Percentiles rank a stretch among this genome's conserved stretches.
phyloP scores from a whole-genome alignment of 108 stramenopile genomes.

The Cyclotella baltica region DNA sequence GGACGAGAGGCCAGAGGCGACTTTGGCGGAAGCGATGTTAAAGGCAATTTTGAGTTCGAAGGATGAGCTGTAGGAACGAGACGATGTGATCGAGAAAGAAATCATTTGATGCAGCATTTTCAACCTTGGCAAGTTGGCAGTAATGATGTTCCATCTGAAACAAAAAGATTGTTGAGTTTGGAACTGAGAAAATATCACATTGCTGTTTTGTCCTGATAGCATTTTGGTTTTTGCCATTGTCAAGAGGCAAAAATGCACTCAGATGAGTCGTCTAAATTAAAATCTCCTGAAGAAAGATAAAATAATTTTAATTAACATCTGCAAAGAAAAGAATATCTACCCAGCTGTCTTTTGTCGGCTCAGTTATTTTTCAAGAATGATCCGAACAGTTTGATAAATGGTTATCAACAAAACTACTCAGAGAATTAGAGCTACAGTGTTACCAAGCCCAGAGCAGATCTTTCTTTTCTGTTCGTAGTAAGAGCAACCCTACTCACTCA shows the following conservation, averaged over 20 bases:
- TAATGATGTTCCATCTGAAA: conserved; percentile 46
- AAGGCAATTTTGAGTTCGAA: conserved; percentile 45
- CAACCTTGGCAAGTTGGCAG: conserved; percentile 15
- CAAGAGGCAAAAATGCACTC: neutral
- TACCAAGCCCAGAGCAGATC: too few relatives aligned
- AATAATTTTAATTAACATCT: too few relatives aligned
- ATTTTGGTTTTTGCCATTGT: conserved; percentile 1
- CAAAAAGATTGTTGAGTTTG: conserved; percentile 13
- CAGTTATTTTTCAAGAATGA: too few relatives aligned
- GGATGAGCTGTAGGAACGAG: conserved; percentile 33
- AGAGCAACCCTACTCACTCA: too few relatives aligned
- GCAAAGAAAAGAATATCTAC: too few relatives aligned
- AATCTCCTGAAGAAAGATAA: too few relatives aligned
- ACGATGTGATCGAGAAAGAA: neutral
- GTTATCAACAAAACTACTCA: too few relatives aligned
- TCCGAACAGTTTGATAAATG: too few relatives aligned
- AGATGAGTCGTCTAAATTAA: too few relatives aligned
- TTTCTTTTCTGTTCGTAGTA: too few relatives aligned
- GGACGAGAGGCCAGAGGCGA: conserved; percentile 47
- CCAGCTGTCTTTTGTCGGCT: too few relatives aligned
- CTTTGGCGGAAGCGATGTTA: conserved; percentile 48
- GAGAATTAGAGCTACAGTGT: too few relatives aligned
- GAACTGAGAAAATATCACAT: neutral
- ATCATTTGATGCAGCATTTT: neutral
- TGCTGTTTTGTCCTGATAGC: conserved; percentile 6